A percentile compares a stretch with the other conserved stretches of the same genome.
phyloP scores from a whole-genome alignment of 2,329 filamentous ascomycete genomes.

The Ophiostoma sp. region DNA sequence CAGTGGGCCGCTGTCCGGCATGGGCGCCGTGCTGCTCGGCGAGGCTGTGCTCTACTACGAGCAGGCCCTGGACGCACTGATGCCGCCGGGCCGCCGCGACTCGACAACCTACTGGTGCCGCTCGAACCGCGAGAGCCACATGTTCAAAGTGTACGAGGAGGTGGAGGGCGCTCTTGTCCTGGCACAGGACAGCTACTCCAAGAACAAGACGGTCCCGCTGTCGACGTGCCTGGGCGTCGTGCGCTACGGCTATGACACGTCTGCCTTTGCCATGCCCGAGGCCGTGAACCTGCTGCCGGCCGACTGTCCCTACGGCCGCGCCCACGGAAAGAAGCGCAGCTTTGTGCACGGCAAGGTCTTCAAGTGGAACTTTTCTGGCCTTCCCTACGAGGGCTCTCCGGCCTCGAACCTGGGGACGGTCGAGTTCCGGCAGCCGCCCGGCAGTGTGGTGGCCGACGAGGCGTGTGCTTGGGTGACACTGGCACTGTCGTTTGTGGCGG shows the following conservation, averaged over 20 bases:
- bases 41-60: conserved; percentile 36
- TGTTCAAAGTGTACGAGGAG: conserved; percentile 29
- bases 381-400: conserved; percentile 4
- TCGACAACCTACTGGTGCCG: conserved; percentile 34
- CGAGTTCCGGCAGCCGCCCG: conserved; percentile 37
- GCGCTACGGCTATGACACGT: conserved; percentile 21
- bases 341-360: conserved; percentile 39
- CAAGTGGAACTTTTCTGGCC: conserved; percentile 38
- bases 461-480: conserved; percentile 34
- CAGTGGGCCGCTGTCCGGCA: conserved; percentile 28
- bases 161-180: conserved; percentile 28
- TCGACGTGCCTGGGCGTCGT: conserved; percentile 29
- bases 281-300: conserved; percentile 34
- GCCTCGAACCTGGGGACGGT: conserved; percentile 30
- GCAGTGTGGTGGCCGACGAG: conserved; percentile 32
- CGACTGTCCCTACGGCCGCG: conserved; percentile 31
- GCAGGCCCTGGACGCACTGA: conserved; percentile 33
- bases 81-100: conserved; percentile 29
- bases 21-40: conserved; percentile 29
- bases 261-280: conserved; percentile 22
- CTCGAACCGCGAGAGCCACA: conserved; percentile 32
- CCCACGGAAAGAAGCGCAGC: conserved; percentile 32
- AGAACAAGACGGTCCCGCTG: conserved; percentile 6
- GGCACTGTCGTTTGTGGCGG: conserved; percentile 34
- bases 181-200: conserved; percentile 13